Percentiles rank a stretch among this genome's conserved stretches.
Conservation (phyloP, 176 grass and related monocot genomes). For the Neostapfia colusana region DNA sequence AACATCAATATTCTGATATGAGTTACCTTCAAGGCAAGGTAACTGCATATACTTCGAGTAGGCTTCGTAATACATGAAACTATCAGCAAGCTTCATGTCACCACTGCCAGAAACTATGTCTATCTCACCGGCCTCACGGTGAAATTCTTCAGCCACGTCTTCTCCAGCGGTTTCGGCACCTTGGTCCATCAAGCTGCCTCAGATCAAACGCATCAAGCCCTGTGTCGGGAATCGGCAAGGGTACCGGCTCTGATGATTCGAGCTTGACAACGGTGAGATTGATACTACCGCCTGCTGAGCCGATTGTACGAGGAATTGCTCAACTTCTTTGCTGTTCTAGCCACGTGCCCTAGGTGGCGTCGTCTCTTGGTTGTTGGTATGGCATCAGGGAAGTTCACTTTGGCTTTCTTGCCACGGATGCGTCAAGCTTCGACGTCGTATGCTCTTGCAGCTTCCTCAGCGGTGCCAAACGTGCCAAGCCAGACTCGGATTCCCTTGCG, state of each 20-base stretch:
- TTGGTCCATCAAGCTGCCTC: not conserved
- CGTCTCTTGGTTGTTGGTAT: conserved; percentile 10
- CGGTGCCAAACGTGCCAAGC: conserved; percentile 73
- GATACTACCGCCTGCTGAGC: conserved; percentile 13
- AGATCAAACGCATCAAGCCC: conserved; percentile 24
- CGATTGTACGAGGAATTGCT: not conserved
- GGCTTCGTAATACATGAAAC: not conserved
- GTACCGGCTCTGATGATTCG: not conserved
- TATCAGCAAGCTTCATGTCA: not conserved
- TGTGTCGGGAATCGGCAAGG: not conserved
- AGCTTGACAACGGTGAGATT: not conserved
- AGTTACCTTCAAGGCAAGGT: conserved; percentile 3
- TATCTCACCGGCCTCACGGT: not conserved
- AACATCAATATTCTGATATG: conserved; percentile 18
- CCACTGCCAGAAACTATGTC: not conserved
- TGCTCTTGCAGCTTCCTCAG: conserved; percentile 75
- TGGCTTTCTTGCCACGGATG: conserved; percentile 81
- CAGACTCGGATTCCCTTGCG: conserved; percentile 72
- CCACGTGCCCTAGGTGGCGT: not conserved
- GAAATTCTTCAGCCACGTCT: not conserved
- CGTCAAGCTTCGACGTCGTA: conserved; percentile 64
- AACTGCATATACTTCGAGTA: conserved; percentile 29
- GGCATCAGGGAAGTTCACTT: conserved; percentile 76
- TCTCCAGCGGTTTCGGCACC: not conserved
- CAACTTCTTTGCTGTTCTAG: not conserved